Percentiles rank a stretch among this genome's conserved stretches.
Conservation (phyloP, 768 basidiomycete genomes). For the Tephrocybe sp. region DNA sequence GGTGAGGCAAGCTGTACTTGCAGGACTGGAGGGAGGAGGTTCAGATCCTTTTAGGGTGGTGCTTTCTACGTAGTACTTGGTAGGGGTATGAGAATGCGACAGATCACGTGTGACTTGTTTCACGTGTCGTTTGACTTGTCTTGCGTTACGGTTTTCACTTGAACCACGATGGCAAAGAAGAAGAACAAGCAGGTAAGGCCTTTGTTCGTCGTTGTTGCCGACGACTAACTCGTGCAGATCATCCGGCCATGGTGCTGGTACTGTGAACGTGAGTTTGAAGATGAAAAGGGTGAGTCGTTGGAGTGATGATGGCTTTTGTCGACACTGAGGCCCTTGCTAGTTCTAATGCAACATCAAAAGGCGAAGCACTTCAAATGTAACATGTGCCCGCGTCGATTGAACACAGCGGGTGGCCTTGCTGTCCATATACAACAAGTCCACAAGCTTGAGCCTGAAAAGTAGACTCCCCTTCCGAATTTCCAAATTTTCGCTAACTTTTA, state of each 20-base stretch:
- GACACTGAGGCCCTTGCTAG: constrained; percentile 36
- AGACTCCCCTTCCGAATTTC: constrained; percentile 22
- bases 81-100: too few species aligned
- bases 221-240: constrained; percentile 44
- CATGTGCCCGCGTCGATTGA: constrained; percentile 92
- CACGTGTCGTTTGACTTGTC: constrained; percentile 1
- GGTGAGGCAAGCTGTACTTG: constrained; percentile 71
- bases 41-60: constrained; percentile 76
- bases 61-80: constrained; percentile 23
- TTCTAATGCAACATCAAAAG: constrained; percentile 99
- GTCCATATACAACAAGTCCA: constrained; percentile 99
- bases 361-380: constrained; percentile 99
- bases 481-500: neutral
- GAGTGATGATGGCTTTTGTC: constrained; percentile 18
- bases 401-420: constrained; percentile 96
- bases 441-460: constrained; percentile 97
- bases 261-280: constrained; percentile 98
- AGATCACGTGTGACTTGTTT: constrained; percentile 5
- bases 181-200: constrained; percentile 55
- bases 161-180: constrained; percentile 51
- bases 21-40: constrained; percentile 70
- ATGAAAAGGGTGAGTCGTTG: constrained; percentile 97
- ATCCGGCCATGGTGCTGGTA: constrained; percentile 99
- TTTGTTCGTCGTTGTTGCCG: neutral
- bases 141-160: neutral